Percentiles rank a stretch among this genome's conserved stretches.
These are phyloP conservation scores for Stylonectria norvegica DNA, from an alignment of 2,329 filamentous ascomycete species.

Conservation along the genomic window DNA sequence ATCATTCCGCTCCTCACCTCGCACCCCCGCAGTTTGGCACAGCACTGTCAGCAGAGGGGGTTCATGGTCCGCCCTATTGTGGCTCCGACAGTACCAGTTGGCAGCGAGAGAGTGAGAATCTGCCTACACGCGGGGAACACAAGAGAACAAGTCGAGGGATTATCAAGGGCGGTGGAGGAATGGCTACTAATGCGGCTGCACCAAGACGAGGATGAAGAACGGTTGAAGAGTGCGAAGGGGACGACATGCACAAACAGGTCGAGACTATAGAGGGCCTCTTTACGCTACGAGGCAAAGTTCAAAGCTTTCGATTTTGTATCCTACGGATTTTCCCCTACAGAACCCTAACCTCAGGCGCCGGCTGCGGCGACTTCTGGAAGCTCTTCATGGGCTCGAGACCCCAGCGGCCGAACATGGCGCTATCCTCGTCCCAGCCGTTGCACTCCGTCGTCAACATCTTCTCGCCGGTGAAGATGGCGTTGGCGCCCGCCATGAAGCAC, in stretches of 20 bases:
- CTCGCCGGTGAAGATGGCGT: conserved; percentile 92
- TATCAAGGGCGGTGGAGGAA: conserved; percentile 45
- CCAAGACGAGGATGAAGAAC: background rate
- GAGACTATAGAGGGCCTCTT: background rate
- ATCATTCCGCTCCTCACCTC: conserved; percentile 62
- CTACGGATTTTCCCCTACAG: conserved; percentile 15
- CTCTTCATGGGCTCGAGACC: conserved; percentile 74
- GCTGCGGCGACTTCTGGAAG: conserved; percentile 36
- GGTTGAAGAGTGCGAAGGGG: background rate
- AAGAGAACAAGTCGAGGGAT: conserved; percentile 49
- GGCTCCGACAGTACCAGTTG: conserved; percentile 62
- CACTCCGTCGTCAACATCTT: conserved; percentile 94
- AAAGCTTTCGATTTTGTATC: background rate
- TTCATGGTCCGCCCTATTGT: conserved; percentile 65
- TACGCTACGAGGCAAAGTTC: background rate
- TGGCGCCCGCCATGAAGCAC: conserved; percentile 88
- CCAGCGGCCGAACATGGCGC: conserved; percentile 78
- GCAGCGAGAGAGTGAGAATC: conserved; percentile 61
- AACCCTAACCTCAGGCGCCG: conserved; percentile 24
- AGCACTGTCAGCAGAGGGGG: conserved; percentile 55
- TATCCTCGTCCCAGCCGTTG: conserved; percentile 87
- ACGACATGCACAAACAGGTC: background rate
- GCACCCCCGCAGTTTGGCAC: conserved; percentile 55
- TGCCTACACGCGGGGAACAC: conserved; percentile 68
- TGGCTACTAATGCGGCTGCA: conserved; percentile 37